Conservation (phyloP, 2,329 filamentous ascomycete species). For the Ambrosiella cleistominuta region DNA sequence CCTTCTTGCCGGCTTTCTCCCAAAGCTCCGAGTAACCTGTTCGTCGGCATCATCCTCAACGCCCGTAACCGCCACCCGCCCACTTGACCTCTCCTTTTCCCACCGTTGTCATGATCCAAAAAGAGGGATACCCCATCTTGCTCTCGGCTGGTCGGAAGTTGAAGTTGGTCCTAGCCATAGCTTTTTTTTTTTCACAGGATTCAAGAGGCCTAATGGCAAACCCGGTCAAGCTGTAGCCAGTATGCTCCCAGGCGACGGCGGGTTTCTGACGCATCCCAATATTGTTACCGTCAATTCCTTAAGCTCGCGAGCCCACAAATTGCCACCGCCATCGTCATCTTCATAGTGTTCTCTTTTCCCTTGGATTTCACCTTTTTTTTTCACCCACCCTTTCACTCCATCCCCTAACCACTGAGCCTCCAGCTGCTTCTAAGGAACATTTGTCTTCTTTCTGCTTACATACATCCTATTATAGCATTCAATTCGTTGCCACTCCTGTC, state of each 20-base stretch:
- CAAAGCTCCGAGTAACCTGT: too few relatives aligned
- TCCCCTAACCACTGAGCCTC: not conserved
- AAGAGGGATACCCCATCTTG: too few relatives aligned
- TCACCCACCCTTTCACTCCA: not conserved
- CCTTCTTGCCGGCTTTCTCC: too few relatives aligned
- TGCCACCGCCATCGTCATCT: not conserved
- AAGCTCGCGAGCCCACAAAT: not conserved
- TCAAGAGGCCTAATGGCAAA: not conserved
- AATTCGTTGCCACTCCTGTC: not conserved
- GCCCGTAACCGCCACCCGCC: too few relatives aligned
- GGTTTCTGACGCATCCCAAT: not conserved
- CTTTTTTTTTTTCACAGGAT: not conserved
- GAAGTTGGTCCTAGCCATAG: too few relatives aligned
- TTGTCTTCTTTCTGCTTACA: conserved; percentile 1
- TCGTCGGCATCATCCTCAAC: too few relatives aligned
- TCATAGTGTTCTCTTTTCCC: not conserved
- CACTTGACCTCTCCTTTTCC: too few relatives aligned
- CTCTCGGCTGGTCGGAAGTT: too few relatives aligned
- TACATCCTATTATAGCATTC: conserved; percentile 2
- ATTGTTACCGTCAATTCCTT: not conserved
- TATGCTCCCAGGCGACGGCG: not conserved
- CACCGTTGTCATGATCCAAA: too few relatives aligned
- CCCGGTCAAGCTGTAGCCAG: not conserved
- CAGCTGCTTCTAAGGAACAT: not conserved
- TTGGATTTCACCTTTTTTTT: not conserved